Percentiles rank a stretch among this genome's conserved stretches.
phyloP scores from a whole-genome alignment of 2,329 filamentous ascomycete species.

The Mycosphaerella sp. region DNA sequence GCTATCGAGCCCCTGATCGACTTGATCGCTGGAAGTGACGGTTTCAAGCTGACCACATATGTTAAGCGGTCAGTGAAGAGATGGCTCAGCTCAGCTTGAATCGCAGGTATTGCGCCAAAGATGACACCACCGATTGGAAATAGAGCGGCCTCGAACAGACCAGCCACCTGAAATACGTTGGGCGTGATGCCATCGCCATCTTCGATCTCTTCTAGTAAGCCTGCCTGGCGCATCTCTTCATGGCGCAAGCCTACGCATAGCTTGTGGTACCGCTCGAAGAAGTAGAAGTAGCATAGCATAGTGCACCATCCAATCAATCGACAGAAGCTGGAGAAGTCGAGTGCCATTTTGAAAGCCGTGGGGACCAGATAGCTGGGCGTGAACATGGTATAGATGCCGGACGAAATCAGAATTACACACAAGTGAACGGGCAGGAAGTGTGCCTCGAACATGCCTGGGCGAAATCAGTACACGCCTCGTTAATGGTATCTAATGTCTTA shows the following conservation, averaged over 20 bases:
- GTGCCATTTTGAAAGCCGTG: slow-evolving; percentile 53
- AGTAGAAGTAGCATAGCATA: slow-evolving; percentile 56
- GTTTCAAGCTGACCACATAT: slow-evolving; percentile 69
- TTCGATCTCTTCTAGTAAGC: slow-evolving; percentile 56
- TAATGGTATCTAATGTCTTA: neutral
- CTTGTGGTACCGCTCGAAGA: slow-evolving; percentile 64
- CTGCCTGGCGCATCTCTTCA: slow-evolving; percentile 60
- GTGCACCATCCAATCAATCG: slow-evolving; percentile 57
- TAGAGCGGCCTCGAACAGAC: slow-evolving; percentile 59
- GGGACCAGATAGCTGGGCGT: slow-evolving; percentile 49
- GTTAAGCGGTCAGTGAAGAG: slow-evolving; percentile 64
- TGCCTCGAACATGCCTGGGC: slow-evolving; percentile 58
- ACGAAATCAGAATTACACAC: slow-evolving; percentile 58
- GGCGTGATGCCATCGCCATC: slow-evolving; percentile 27
- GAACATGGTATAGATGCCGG: slow-evolving; percentile 54
- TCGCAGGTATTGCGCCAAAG: slow-evolving; percentile 61
- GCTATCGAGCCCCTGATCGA: slow-evolving; percentile 18
- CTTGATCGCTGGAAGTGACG: slow-evolving; percentile 20
- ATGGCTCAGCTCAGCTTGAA: slow-evolving; percentile 62
- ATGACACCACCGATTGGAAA: slow-evolving; percentile 63
- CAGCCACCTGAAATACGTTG: slow-evolving; percentile 27
- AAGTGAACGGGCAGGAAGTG: slow-evolving; percentile 66
- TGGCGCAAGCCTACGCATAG: slow-evolving; percentile 56
- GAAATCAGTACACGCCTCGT: neutral
- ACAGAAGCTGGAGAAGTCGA: slow-evolving; percentile 54